Percentiles rank a stretch among this genome's conserved stretches.
Conservation (phyloP, 257 asterid species). For the Eustoma russellianum region DNA sequence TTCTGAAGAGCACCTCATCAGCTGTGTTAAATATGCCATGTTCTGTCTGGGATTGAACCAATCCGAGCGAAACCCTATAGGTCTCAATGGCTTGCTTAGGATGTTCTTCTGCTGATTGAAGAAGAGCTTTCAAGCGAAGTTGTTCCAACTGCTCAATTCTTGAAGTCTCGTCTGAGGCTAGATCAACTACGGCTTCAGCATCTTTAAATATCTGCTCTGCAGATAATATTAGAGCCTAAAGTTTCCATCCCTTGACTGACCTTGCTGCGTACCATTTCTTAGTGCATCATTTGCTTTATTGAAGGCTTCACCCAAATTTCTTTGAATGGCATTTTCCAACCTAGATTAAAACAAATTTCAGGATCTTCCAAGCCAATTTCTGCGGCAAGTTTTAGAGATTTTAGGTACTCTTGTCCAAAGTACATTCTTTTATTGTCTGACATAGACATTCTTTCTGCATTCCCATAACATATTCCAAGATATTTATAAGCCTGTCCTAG, state of each 20-base stretch:
- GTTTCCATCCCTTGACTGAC: slow-evolving; percentile 61
- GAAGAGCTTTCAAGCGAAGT: slow-evolving; percentile 64
- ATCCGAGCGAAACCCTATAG: slow-evolving; percentile 51
- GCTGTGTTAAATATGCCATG: slow-evolving; percentile 12
- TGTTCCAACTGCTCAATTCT: slow-evolving; percentile 58
- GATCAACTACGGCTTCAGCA: slow-evolving; percentile 66
- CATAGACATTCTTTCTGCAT: slow-evolving; percentile 48
- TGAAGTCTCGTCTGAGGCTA: slow-evolving; percentile 67
- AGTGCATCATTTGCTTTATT: slow-evolving; percentile 43
- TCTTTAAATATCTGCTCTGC: slow-evolving; percentile 65
- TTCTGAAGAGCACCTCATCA: slow-evolving; percentile 24
- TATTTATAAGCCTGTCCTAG: slow-evolving; percentile 50
- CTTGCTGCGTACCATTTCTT: slow-evolving; percentile 44
- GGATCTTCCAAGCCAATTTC: slow-evolving; percentile 33
- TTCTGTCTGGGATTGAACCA: slow-evolving; percentile 50
- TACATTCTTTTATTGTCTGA: slow-evolving; percentile 52
- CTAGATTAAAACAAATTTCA: slow-evolving; percentile 51
- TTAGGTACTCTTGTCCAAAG: slow-evolving; percentile 42
- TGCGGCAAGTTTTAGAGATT: slow-evolving; percentile 30
- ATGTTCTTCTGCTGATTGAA: slow-evolving; percentile 56
- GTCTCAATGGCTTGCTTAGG: slow-evolving; percentile 87
- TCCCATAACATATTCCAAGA: slow-evolving; percentile 76
- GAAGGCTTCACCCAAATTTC: slow-evolving; percentile 57
- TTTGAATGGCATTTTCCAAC: slow-evolving; percentile 57
- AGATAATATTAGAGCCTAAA: slow-evolving; percentile 64